Evolutionary conservation across 2,329 filamentous ascomycete genomes (phyloP).

Genomic region (Neonectria coccinea): DNA sequence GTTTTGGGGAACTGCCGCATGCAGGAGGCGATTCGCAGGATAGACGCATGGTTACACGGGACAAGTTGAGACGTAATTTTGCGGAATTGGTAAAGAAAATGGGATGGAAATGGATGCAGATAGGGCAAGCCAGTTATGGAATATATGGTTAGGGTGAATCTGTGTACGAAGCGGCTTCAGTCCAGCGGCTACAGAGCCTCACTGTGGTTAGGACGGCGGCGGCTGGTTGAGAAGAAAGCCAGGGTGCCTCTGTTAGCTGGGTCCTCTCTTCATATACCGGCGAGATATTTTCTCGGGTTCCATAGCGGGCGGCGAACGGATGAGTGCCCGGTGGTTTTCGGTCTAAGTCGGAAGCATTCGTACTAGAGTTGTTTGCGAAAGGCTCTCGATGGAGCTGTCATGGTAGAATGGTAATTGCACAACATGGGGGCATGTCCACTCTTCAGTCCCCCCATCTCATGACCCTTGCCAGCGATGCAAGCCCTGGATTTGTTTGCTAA

Average conservation of each 20-base stretch:
- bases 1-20: conserved; percentile 31
- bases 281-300: conserved; percentile 20
- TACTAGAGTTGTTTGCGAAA: neutral
- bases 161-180: neutral
- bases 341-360: too few relatives aligned
- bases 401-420: neutral
- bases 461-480: conserved; percentile 1
- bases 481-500: neutral
- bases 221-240: neutral
- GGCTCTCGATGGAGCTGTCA: neutral
- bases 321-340: too few relatives aligned
- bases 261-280: neutral
- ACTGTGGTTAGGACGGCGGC: neutral
- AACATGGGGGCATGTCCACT: neutral
- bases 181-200: neutral
- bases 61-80: neutral
- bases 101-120: neutral
- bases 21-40: conserved; percentile 16
- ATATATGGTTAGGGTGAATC: neutral
- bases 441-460: conserved; percentile 2
- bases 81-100: neutral
- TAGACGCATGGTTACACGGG: neutral
- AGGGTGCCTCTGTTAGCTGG: conserved; percentile 2
- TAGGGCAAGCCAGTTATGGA: neutral
- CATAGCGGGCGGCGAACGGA: neutral